These are phyloP conservation scores for Amaranthus palmeri DNA, from an alignment of 148 eudicot species.

Conservation along the genomic window DNA sequence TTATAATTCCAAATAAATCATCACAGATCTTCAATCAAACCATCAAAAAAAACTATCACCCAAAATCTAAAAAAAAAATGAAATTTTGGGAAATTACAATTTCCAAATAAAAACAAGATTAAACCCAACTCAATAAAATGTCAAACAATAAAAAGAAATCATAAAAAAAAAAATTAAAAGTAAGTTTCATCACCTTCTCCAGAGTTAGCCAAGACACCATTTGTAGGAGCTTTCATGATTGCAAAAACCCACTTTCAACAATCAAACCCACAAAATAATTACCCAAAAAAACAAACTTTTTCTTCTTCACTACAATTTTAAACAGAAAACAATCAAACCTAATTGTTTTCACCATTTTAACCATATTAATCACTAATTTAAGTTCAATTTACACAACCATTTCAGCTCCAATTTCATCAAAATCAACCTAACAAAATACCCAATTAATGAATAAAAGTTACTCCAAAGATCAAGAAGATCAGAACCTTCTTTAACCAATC, in stretches of 20 bases:
- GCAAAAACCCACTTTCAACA: neutral
- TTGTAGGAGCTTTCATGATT: slow-evolving; percentile 72
- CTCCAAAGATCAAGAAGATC: slow-evolving; percentile 8
- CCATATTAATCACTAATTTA: neutral
- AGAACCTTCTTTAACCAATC: slow-evolving; percentile 3
- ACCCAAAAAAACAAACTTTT: neutral
- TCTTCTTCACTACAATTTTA: neutral
- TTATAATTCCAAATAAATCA: slow-evolving; percentile 10
- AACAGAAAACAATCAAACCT: neutral
- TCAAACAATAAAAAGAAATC: neutral
- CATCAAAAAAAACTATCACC: neutral
- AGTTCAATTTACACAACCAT: no score
- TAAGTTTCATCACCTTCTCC: slow-evolving; percentile 22
- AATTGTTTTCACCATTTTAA: neutral
- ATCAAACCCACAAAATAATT: neutral
- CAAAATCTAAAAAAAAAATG: neutral
- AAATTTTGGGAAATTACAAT: neutral
- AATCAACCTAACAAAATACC: neutral
- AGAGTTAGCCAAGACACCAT: slow-evolving; percentile 50
- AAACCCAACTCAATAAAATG: no score
- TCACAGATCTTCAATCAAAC: neutral
- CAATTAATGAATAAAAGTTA: neutral
- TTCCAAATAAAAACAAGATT: neutral
- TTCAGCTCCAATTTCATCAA: neutral
- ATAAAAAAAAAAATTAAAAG: no score